Conservation (phyloP, 2,329 filamentous ascomycete genomes). For the Aspergillaceae sp. region DNA sequence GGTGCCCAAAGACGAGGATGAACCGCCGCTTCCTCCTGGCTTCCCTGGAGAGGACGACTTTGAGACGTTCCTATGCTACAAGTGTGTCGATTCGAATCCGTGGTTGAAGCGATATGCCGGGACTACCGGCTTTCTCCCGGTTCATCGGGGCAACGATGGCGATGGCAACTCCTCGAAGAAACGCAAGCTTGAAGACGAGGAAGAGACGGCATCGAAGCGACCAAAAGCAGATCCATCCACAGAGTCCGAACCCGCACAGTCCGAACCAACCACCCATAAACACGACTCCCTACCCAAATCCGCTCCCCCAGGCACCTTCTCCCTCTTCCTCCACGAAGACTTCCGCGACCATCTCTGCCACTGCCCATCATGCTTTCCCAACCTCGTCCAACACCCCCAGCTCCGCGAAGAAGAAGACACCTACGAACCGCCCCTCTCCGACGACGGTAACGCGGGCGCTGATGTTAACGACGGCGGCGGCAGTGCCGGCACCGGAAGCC, state of each 20-base stretch:
- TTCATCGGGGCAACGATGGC: conserved; percentile 43
- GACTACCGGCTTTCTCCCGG: conserved; percentile 65
- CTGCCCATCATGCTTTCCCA: conserved; percentile 70
- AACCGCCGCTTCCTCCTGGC: conserved; percentile 64
- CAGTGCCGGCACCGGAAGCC: conserved; percentile 62
- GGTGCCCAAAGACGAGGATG: conserved; percentile 36
- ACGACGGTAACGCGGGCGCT: conserved; percentile 52
- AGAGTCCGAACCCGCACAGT: conserved; percentile 1
- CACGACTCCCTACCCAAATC: conserved; percentile 48
- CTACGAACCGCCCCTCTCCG: conserved; percentile 84
- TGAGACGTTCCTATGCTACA: conserved; percentile 85
- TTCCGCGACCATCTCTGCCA: conserved; percentile 79
- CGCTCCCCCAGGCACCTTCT: conserved; percentile 54
- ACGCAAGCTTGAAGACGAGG: conserved; percentile 49
- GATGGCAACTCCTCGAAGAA: conserved; percentile 45
- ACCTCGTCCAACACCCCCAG: conserved; percentile 62
- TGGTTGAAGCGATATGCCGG: conserved; percentile 90
- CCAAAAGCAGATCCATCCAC: conserved; percentile 2
- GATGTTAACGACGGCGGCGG: conserved; percentile 25
- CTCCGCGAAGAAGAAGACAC: conserved; percentile 89
- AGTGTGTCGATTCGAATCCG: conserved; percentile 76
- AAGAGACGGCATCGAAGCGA: conserved; percentile 4
- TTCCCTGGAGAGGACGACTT: conserved; percentile 88
- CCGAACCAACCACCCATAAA: conserved; percentile 41
- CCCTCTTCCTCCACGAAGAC: conserved; percentile 68